Evolutionary conservation across 495 filamentous ascomycete genomes (phyloP).

Genomic region (Tuber indicum): DNA sequence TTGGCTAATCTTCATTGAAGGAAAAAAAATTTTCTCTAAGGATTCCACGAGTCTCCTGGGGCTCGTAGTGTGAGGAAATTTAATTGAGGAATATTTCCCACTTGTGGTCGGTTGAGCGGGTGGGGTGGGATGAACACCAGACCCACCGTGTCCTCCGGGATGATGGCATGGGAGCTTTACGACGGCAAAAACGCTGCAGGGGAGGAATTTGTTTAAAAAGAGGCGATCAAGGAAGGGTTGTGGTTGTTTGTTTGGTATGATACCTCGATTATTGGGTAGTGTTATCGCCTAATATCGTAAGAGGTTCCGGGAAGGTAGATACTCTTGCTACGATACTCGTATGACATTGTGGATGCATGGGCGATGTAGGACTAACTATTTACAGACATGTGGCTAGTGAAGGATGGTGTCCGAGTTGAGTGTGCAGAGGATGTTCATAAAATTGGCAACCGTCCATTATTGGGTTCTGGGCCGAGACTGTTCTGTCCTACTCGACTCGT

Average conservation of each 20-base stretch:
- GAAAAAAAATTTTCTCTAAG: neutral
- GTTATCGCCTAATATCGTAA: conserved; percentile 31
- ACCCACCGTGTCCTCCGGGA: conserved; percentile 11
- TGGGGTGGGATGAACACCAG: neutral
- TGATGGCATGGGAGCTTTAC: conserved; percentile 14
- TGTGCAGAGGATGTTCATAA: conserved; percentile 53
- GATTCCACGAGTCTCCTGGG: neutral
- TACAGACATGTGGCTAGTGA: conserved; percentile 50
- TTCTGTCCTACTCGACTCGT: conserved; percentile 51
- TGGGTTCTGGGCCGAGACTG: conserved; percentile 45
- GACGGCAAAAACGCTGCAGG: conserved; percentile 14
- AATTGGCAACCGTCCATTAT: conserved; percentile 42
- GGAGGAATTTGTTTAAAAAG: neutral
- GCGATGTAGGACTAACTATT: conserved; percentile 15
- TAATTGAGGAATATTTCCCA: neutral
- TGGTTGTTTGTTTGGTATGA: neutral
- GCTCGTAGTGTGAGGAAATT: neutral
- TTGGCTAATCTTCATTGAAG: neutral
- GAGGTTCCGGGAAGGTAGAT: conserved; percentile 47
- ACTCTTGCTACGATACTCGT: too few species aligned
- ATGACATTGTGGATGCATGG: neutral
- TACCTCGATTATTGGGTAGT: neutral
- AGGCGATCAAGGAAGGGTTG: neutral
- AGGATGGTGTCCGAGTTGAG: conserved; percentile 49
- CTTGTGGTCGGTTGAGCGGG: neutral